Conservation (phyloP, 106 monocot genomes). For the Gastrodia elata region DNA sequence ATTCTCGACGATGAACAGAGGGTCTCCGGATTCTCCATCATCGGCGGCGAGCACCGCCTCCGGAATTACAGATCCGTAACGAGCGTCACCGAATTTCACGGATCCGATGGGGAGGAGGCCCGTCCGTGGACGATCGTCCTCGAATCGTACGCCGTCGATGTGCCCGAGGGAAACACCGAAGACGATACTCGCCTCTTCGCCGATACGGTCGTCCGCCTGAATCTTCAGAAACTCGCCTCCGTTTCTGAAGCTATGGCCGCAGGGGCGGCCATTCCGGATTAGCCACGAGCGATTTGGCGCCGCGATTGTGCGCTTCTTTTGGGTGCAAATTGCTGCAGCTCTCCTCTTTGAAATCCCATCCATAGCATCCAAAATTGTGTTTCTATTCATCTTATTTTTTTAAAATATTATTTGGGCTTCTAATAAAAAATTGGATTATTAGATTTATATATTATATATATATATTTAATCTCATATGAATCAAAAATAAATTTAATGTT, state of each 20-base stretch:
- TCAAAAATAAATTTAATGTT: no score
- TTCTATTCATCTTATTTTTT: no score
- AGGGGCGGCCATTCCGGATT: not conserved
- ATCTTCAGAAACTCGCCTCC: slow-evolving; percentile 66
- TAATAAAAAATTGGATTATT: no score
- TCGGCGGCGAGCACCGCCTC: slow-evolving; percentile 78
- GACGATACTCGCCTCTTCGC: slow-evolving; percentile 71
- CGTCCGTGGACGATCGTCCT: slow-evolving; percentile 44
- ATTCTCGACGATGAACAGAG: slow-evolving; percentile 47
- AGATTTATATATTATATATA: no score
- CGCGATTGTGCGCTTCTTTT: not conserved
- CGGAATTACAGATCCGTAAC: slow-evolving; percentile 63
- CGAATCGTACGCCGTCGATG: slow-evolving; percentile 72
- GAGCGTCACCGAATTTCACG: slow-evolving; percentile 37
- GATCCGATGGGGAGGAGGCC: slow-evolving; percentile 5
- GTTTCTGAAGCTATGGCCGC: slow-evolving; percentile 20
- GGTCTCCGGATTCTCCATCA: slow-evolving; percentile 60
- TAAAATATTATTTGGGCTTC: no score
- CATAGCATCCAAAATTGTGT: no score
- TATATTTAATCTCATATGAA: no score
- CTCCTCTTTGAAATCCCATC: no score
- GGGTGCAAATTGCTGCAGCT: not conserved
- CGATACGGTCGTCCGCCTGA: slow-evolving; percentile 60
- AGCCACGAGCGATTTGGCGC: no score
- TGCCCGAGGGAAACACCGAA: slow-evolving; percentile 67